Conservation (phyloP, 108 stramenopile genomes). For the Epithemia pelagica region DNA sequence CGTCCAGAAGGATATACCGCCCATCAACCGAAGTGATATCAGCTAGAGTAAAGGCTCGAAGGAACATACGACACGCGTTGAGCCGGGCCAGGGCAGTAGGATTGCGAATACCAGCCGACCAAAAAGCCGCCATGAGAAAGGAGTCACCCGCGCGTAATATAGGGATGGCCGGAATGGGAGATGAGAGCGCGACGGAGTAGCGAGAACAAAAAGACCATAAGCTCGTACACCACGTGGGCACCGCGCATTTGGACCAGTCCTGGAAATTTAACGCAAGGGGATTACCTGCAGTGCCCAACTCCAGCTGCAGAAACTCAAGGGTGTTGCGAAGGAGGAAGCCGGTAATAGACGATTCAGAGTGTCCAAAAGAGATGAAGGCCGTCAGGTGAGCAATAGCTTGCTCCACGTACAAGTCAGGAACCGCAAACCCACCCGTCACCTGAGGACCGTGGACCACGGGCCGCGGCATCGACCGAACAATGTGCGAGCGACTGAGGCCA, state of each 20-base stretch:
- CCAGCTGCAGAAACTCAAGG: too few relatives aligned
- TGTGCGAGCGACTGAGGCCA: not conserved
- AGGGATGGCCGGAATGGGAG: too few relatives aligned
- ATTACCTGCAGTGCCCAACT: too few relatives aligned
- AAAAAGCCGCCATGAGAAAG: not conserved
- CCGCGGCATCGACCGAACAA: not conserved
- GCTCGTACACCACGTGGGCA: too few relatives aligned
- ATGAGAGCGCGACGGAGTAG: too few relatives aligned
- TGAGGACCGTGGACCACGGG: not conserved
- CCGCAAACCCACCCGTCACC: not conserved
- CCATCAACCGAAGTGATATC: conserved; percentile 8
- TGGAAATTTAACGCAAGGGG: too few relatives aligned
- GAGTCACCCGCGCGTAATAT: not conserved
- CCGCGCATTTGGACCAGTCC: too few relatives aligned
- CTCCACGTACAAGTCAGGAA: not conserved
- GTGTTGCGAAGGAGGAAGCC: too few relatives aligned
- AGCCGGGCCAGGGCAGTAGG: not conserved
- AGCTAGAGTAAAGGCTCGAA: conserved; percentile 1
- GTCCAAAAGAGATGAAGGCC: too few relatives aligned
- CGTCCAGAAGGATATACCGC: not conserved
- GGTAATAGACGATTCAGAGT: too few relatives aligned
- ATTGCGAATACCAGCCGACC: not conserved
- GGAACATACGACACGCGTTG: conserved; percentile 4
- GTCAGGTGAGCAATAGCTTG: not conserved
- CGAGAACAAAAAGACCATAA: too few relatives aligned